Conservation (phyloP, 495 filamentous ascomycete species). For the Arthonia radiata region DNA sequence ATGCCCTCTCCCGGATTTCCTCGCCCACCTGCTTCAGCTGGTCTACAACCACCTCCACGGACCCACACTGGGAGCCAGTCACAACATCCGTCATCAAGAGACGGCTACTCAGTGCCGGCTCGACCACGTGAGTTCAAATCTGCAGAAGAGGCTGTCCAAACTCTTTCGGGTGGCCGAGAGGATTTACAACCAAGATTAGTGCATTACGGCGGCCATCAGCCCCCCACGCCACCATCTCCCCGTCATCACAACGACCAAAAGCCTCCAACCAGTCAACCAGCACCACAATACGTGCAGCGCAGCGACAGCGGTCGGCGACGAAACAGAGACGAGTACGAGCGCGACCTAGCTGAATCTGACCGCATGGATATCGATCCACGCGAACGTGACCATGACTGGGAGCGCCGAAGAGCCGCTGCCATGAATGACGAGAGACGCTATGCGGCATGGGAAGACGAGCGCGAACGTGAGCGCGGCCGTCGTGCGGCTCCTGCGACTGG, state of each 20-base stretch:
- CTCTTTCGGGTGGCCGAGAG: slow-evolving; percentile 71
- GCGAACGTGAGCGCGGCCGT: slow-evolving; percentile 11
- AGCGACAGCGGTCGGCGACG: slow-evolving; percentile 38
- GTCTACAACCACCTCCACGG: too few relatives aligned
- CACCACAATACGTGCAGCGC: background rate
- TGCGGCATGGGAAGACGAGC: slow-evolving; percentile 1
- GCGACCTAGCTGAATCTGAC: slow-evolving; percentile 53
- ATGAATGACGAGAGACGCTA: slow-evolving; percentile 5
- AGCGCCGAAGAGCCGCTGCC: slow-evolving; percentile 11
- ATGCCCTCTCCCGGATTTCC: slow-evolving; percentile 57
- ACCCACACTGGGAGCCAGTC: slow-evolving; percentile 13
- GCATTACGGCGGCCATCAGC: slow-evolving; percentile 64
- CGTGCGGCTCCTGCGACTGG: slow-evolving; percentile 30
- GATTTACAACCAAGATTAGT: slow-evolving; percentile 81
- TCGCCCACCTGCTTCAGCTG: slow-evolving; percentile 20
- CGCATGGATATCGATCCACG: slow-evolving; percentile 11
- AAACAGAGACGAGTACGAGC: slow-evolving; percentile 68
- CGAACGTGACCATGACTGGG: slow-evolving; percentile 10
- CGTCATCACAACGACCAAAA: slow-evolving; percentile 14
- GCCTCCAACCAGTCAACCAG: slow-evolving; percentile 7
- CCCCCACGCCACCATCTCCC: slow-evolving; percentile 81
- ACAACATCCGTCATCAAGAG: slow-evolving; percentile 17
- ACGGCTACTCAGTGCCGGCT: too few relatives aligned
- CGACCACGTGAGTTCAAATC: slow-evolving; percentile 77
- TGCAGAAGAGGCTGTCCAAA: slow-evolving; percentile 79